Conservation (phyloP, 2,329 filamentous ascomycete species). For the Xylaria sp. region DNA sequence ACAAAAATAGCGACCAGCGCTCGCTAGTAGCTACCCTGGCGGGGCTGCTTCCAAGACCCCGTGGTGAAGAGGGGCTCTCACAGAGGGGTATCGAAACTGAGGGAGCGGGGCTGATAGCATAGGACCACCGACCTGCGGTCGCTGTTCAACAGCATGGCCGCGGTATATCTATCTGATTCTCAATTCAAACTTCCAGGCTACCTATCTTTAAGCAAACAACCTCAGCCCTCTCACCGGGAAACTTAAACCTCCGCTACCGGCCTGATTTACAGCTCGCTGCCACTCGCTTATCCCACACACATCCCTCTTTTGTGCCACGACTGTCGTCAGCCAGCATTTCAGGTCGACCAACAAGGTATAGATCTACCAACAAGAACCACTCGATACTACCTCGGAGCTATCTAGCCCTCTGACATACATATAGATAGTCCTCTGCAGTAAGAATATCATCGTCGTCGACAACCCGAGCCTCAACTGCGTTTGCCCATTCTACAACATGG, state of each 20-base stretch:
- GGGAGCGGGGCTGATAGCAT: conserved; percentile 19
- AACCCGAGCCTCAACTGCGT: conserved; percentile 4
- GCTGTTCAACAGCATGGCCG: background rate
- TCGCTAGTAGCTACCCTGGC: conserved; percentile 1
- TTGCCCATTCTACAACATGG: conserved; percentile 56
- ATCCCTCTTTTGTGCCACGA: background rate
- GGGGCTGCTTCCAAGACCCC: background rate
- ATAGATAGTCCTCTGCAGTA: conserved; percentile 7
- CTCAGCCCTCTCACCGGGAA: background rate
- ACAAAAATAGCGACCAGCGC: conserved; percentile 1
- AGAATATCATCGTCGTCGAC: conserved; percentile 9
- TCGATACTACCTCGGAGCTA: conserved; percentile 2
- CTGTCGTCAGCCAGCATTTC: background rate
- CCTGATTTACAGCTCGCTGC: background rate
- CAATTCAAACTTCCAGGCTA: background rate
- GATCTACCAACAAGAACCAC: conserved; percentile 12
- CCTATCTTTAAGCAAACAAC: conserved; percentile 12
- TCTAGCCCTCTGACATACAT: background rate
- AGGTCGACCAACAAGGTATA: conserved; percentile 14
- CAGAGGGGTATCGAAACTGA: conserved; percentile 16
- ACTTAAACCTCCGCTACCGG: background rate
- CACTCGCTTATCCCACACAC: conserved; percentile 2
- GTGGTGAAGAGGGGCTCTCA: background rate
- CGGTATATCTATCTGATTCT: conserved; percentile 1
- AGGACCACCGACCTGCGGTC: background rate